Conservation (phyloP, 2,329 filamentous ascomycete genomes). For the Aspergillus sp. region DNA sequence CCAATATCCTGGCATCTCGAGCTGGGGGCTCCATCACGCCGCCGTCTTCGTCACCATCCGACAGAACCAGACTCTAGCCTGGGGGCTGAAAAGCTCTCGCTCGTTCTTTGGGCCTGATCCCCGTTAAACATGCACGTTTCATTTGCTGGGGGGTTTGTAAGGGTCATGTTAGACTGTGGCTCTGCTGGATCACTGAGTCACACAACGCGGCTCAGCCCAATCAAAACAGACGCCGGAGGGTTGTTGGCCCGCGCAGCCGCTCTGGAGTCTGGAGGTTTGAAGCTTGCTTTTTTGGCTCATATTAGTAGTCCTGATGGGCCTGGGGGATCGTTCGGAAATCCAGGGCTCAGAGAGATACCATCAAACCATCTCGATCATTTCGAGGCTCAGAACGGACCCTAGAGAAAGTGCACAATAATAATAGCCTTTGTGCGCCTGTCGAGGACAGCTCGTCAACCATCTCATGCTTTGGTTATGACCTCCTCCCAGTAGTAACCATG, state of each 20-base stretch:
- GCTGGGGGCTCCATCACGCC: background rate
- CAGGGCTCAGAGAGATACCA: background rate
- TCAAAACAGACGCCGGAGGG: background rate
- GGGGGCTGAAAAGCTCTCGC: slow-evolving; percentile 6
- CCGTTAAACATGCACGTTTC: background rate
- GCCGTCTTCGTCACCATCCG: slow-evolving; percentile 4
- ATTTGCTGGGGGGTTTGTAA: slow-evolving; percentile 13
- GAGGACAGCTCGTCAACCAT: background rate
- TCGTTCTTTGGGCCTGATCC: background rate
- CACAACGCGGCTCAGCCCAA: slow-evolving; percentile 10
- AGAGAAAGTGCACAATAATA: background rate
- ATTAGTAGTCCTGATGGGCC: background rate
- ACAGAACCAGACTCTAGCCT: slow-evolving; percentile 3
- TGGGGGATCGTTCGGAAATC: background rate
- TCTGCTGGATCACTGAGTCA: slow-evolving; percentile 15
- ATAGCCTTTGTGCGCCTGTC: background rate
- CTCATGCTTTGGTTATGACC: background rate
- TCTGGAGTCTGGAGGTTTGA: background rate
- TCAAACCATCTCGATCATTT: too few relatives aligned
- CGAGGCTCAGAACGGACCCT: too few relatives aligned
- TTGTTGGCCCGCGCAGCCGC: slow-evolving; percentile 6
- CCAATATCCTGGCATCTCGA: slow-evolving; percentile 2
- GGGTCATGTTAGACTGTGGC: slow-evolving; percentile 17
- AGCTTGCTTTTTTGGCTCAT: background rate
- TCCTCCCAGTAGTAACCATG: too few relatives aligned